Evolutionary conservation across 192 early-diverging fungal species (phyloP), one percentile per base, ranked within the genome.

Genomic region (Coemansia sp.): DNA sequence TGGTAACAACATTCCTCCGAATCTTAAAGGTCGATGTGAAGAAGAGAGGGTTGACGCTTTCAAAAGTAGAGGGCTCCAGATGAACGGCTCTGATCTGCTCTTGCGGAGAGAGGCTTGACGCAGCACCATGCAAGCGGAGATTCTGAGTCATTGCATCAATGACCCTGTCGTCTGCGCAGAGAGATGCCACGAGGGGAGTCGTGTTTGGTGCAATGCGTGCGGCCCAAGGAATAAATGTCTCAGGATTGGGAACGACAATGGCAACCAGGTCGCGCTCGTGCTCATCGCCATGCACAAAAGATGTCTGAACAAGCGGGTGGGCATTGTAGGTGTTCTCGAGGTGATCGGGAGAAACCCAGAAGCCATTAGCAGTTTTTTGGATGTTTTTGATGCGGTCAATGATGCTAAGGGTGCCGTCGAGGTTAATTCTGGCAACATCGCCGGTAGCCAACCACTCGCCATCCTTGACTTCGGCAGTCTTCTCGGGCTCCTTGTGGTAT

Each of bases 21-120:
- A 92, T 55, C 78, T 95, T 95, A 78, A 90, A 85, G 1, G 92
- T 89, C 5, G 92, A 88, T 0, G 93, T 95, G 23, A 86, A 66
- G 14, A 97, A 59, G 34, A 81, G 81, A 26, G 79, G 77, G 47
- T 66, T 73, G 4, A 86, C 83, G 24, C 86, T 64, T 0, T 80
- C 64, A 47, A 95, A 93, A 17, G 77, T 68, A 19, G 81, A 75
- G 14, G 83, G 43, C 13, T 84, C 83, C 11, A 95, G 62, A 53
- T 81, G 55, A 19, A 94, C 70, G 9, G 78, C 82, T 44, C 80
- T 83, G 26, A 90, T 60, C 41, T 83, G 78, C 66, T 94, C 94
- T 35, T 92, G 89, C 0, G 86, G 83, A 42, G 84, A 80, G 34
- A 96, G 61, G 25, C 82, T 86, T 6, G 61, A 63, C 7, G 55